Conservation (phyloP, 371 early-diverging fungal genomes). For the Rhizopus stolonifer region DNA sequence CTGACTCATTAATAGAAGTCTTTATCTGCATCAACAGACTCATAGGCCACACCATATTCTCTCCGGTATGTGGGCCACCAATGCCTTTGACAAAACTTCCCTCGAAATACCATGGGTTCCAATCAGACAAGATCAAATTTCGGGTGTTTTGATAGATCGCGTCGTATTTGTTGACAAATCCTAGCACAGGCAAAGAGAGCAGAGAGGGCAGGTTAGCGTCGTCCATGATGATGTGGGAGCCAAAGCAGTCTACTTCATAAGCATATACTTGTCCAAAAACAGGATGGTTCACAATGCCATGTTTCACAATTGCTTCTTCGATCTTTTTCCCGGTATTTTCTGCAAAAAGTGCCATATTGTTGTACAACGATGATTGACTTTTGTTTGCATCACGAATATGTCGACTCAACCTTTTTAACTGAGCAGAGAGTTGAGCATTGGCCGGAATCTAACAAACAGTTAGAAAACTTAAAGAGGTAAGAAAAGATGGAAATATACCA, state of each 20-base stretch:
- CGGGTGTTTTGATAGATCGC: slow-evolving; percentile 55
- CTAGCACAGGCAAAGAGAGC: slow-evolving; percentile 57
- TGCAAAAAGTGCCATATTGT: slow-evolving; percentile 6
- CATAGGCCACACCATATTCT: slow-evolving; percentile 44
- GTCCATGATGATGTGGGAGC: slow-evolving; percentile 61
- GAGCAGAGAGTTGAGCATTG: slow-evolving; percentile 58
- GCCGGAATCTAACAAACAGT: slow-evolving; percentile 44
- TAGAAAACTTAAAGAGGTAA: background rate
- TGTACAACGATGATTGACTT: background rate
- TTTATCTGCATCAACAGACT: slow-evolving; percentile 35
- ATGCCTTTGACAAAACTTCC: slow-evolving; percentile 47
- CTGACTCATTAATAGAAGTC: slow-evolving; percentile 34
- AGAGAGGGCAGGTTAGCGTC: slow-evolving; percentile 67
- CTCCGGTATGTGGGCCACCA: slow-evolving; percentile 60
- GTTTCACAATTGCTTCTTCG: slow-evolving; percentile 44
- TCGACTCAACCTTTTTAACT: slow-evolving; percentile 20
- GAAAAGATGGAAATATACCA: slow-evolving; percentile 20
- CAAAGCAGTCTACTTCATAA: slow-evolving; percentile 67
- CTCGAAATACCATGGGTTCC: slow-evolving; percentile 62
- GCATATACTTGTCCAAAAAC: slow-evolving; percentile 55
- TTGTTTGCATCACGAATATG: slow-evolving; percentile 5
- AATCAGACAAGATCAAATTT: slow-evolving; percentile 44
- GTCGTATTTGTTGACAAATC: slow-evolving; percentile 48
- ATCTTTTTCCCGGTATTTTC: slow-evolving; percentile 37
- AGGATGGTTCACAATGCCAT: slow-evolving; percentile 52